Percentiles rank a stretch among this genome's conserved stretches.
phyloP scores from a whole-genome alignment of 2,329 filamentous ascomycete genomes.

The Raffaelea ambrosiae region DNA sequence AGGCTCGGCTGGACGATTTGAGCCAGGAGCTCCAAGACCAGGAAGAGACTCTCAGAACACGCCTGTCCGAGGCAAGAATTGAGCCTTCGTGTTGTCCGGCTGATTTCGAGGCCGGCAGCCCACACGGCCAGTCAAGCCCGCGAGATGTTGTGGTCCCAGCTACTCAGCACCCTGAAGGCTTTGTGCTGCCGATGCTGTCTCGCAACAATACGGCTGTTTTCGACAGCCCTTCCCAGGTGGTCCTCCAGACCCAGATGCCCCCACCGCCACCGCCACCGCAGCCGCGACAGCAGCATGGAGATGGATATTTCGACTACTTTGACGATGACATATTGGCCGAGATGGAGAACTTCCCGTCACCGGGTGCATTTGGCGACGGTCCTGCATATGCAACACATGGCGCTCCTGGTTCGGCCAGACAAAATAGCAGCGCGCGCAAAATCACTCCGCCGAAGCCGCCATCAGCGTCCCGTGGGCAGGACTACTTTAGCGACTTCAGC shows the following conservation, averaged over 20 bases:
- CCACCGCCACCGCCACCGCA: neutral
- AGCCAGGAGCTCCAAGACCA: conserved; percentile 33
- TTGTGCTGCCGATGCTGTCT: conserved; percentile 20
- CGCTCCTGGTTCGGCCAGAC: neutral
- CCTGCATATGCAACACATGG: neutral
- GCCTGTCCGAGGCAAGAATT: conserved; percentile 36
- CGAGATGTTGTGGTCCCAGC: conserved; percentile 29
- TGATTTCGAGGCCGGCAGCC: conserved; percentile 16
- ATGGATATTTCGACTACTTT: conserved; percentile 10
- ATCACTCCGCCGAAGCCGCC: neutral
- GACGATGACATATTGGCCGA: conserved; percentile 14
- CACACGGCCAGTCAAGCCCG: conserved; percentile 4
- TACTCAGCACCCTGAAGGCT: conserved; percentile 29
- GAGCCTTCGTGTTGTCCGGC: conserved; percentile 15
- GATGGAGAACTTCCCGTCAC: conserved; percentile 8
- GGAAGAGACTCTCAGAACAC: conserved; percentile 31
- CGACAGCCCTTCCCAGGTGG: conserved; percentile 34
- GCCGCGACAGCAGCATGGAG: too few relatives aligned
- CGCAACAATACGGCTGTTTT: conserved; percentile 22
- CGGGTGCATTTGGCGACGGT: neutral
- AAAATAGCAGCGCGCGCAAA: neutral
- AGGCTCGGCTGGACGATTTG: conserved; percentile 39
- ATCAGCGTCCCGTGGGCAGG: neutral
- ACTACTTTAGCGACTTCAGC: conserved; percentile 20
- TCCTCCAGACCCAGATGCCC: conserved; percentile 41